phyloP scores from a whole-genome alignment of 768 basidiomycete genomes.

The Lentinula sp. region DNA sequence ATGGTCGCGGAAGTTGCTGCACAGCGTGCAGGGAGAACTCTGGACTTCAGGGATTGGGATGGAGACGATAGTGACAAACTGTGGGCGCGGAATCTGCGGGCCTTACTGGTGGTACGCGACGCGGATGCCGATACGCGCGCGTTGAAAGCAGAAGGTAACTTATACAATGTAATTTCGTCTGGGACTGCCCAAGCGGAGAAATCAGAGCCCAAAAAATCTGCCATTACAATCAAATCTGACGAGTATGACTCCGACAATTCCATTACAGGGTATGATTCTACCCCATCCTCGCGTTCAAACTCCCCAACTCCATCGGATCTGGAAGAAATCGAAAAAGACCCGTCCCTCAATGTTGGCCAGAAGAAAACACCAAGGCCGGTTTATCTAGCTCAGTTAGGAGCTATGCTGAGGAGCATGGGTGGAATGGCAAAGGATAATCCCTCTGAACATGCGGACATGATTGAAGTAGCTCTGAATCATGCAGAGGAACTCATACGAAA shows the following conservation, averaged over 20 bases:
- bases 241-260: slow-evolving; percentile 81
- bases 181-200: slow-evolving; percentile 1
- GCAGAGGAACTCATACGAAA: slow-evolving; percentile 82
- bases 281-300: slow-evolving; percentile 58
- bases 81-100: slow-evolving; percentile 61
- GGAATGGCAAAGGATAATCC: slow-evolving; percentile 45
- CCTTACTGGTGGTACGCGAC: slow-evolving; percentile 45
- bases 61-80: slow-evolving; percentile 58
- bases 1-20: slow-evolving; percentile 82
- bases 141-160: slow-evolving; percentile 10
- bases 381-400: slow-evolving; percentile 81
- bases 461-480: slow-evolving; percentile 74
- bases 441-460: slow-evolving; percentile 62
- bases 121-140: slow-evolving; percentile 35
- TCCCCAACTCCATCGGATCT: slow-evolving; percentile 82
- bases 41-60: slow-evolving; percentile 84
- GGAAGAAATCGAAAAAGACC: slow-evolving; percentile 81
- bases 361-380: slow-evolving; percentile 80
- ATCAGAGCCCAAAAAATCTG: slow-evolving; percentile 6
- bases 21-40: slow-evolving; percentile 48
- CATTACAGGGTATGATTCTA: slow-evolving; percentile 73
- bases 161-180: slow-evolving; percentile 1
- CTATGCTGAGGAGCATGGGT: slow-evolving; percentile 63
- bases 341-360: slow-evolving; percentile 63
- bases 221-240: slow-evolving; percentile 5